Conservation (phyloP, 495 filamentous ascomycete genomes). For the Trichoderma erinaceum region DNA sequence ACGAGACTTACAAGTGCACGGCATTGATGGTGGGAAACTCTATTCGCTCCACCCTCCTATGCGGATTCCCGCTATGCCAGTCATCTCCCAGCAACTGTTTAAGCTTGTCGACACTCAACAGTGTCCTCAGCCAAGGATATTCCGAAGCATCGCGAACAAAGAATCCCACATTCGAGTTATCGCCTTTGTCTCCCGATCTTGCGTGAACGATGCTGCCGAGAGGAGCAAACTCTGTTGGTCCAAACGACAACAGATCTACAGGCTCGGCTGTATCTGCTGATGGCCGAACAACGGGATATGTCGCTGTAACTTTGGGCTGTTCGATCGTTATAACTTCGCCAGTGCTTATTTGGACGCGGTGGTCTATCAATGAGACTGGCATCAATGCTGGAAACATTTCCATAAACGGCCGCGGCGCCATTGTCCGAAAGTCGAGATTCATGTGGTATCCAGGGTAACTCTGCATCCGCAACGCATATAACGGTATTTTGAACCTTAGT, state of each 20-base stretch:
- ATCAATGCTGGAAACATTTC: constrained; percentile 26
- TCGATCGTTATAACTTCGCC: constrained; percentile 21
- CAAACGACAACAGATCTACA: constrained; percentile 26
- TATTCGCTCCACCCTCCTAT: constrained; percentile 37
- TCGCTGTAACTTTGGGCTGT: constrained; percentile 26
- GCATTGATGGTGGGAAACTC: constrained; percentile 37
- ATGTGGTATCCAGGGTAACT: constrained; percentile 26
- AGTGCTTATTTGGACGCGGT: constrained; percentile 17
- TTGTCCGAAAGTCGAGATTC: constrained; percentile 27
- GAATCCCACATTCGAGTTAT: constrained; percentile 50
- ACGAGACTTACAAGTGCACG: constrained; percentile 39
- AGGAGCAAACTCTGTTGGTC: constrained; percentile 36
- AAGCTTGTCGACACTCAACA: constrained; percentile 37
- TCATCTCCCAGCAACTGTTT: constrained; percentile 34
- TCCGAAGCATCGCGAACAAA: constrained; percentile 43
- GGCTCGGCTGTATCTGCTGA: constrained; percentile 29
- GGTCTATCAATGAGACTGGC: constrained; percentile 21
- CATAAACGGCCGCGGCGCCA: constrained; percentile 24
- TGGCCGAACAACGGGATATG: constrained; percentile 27
- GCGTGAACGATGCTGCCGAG: constrained; percentile 44
- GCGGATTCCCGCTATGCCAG: constrained; percentile 26
- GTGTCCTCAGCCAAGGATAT: constrained; percentile 44
- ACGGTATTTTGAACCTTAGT: constrained; percentile 22
- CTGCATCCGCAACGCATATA: constrained; percentile 29
- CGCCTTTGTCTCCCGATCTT: constrained; percentile 48